These are phyloP conservation scores for Cenchrus americanus DNA, from an alignment of 176 grass and related monocot species.

Conservation along the genomic window DNA sequence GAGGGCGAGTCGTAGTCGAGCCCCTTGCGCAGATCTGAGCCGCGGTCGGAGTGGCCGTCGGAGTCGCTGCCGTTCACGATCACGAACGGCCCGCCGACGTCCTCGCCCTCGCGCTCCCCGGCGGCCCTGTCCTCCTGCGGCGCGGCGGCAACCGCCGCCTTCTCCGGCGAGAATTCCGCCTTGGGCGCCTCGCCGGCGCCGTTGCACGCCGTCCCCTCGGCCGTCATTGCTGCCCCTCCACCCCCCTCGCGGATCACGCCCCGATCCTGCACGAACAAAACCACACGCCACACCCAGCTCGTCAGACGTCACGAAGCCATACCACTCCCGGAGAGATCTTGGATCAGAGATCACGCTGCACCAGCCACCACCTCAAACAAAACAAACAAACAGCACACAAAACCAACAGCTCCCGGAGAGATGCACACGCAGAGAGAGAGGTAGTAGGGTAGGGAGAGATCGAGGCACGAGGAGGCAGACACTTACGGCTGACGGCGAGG, in stretches of 20 bases:
- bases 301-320: background rate
- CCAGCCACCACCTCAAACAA: background rate
- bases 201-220: constrained; percentile 47
- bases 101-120: constrained; percentile 49
- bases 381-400: background rate
- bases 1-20: constrained; percentile 2
- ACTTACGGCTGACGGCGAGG: constrained; percentile 46
- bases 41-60: constrained; percentile 38
- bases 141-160: constrained; percentile 26
- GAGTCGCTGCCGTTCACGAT: constrained; percentile 59
- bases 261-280: constrained; percentile 45
- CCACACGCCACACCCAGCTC: too few species aligned
- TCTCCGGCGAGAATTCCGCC: constrained; percentile 44
- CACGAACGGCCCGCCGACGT: constrained; percentile 49
- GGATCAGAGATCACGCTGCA: constrained; percentile 24
- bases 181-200: constrained; percentile 39
- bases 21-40: constrained; percentile 41
- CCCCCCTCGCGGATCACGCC: constrained; percentile 44
- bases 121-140: constrained; percentile 20
- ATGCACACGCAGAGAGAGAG: background rate
- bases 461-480: background rate
- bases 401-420: background rate
- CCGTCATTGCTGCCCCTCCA: constrained; percentile 54
- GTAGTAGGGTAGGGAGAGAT: background rate
- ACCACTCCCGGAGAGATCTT: background rate